Evolutionary conservation across 768 basidiomycete genomes (phyloP), one percentile per base, ranked within the genome.

Genomic region (Botryobasidium botryosum): DNA sequence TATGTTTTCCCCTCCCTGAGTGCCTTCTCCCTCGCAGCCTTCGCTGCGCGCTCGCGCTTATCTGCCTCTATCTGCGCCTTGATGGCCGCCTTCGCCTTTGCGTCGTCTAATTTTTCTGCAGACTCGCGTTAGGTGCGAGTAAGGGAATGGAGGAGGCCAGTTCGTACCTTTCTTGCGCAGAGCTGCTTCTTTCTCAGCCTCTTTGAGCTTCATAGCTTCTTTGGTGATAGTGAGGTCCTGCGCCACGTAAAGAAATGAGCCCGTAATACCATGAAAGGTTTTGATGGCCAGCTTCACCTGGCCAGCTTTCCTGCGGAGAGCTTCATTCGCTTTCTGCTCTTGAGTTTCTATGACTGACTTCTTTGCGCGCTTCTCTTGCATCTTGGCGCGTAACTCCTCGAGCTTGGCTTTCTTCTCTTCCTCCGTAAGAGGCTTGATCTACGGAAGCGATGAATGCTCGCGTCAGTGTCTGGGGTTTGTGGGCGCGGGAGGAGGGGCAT

Each of bases 31-130:
- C 77, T 67, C 0, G 90, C 90, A 1, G 77, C 68, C 55, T 84
- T 90, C 57, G 82, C 88, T 0, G 86, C 86, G 17, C 92, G 75
- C 6, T 74, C 79, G 43, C 74, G 73, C 64, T 90, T 97, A 66
- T 94, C 91, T 0, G 79, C 84, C 61, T 91, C 90, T 52, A 96
- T 94, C 59, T 94, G 90, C 1, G 82, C 85, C 57, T 87, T 88
- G 56, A 96, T 68, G 1, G 83, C 82, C 3, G 84, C 85, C 50
- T 67, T 76, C 1, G 88, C 91, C 55, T 77, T 78, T 8, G 77
- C 77, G 40, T 97, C 92, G 42, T 81, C 84, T 32, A 86, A 56
- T 64, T 96, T 97, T 55, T 96, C 92, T 91, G 55, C 20, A 49
- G 43, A 37, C n/a, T n/a, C n/a, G n/a, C n/a, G n/a, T n/a, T n/a